phyloP scores from a whole-genome alignment of 2,329 filamentous ascomycete species.

The Botrytis paeoniae region DNA sequence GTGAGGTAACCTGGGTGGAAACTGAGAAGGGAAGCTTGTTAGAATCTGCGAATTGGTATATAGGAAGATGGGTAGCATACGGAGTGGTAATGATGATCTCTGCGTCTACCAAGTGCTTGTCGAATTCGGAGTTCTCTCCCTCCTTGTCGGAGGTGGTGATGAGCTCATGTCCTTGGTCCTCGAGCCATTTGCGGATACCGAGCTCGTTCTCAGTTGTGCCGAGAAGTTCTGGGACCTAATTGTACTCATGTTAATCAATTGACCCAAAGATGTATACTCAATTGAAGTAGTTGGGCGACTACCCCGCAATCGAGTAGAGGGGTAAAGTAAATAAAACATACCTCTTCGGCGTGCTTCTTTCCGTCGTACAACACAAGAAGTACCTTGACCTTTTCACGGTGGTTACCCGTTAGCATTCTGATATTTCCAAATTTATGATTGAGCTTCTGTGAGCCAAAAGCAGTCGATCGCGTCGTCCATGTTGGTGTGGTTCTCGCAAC shows the following conservation, averaged over 20 bases:
- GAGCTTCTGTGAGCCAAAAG: constrained; percentile 4
- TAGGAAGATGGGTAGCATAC: constrained; percentile 47
- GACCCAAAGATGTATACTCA: background rate
- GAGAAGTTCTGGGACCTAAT: constrained; percentile 65
- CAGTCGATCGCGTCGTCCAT: constrained; percentile 4
- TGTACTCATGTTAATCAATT: constrained; percentile 12
- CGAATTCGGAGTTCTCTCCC: constrained; percentile 86
- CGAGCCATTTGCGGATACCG: constrained; percentile 94
- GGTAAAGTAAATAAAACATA: constrained; percentile 23
- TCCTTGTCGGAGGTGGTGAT: constrained; percentile 99
- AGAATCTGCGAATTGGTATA: background rate
- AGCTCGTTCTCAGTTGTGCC: constrained; percentile 99
- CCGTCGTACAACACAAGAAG: constrained; percentile 90
- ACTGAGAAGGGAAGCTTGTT: constrained; percentile 44
- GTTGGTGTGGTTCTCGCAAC: constrained; percentile 27
- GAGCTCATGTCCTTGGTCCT: constrained; percentile 93
- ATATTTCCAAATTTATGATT: constrained; percentile 31
- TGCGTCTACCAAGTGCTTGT: constrained; percentile 92
- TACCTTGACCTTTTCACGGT: constrained; percentile 76
- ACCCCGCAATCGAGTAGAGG: constrained; percentile 10
- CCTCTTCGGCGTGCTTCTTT: constrained; percentile 81
- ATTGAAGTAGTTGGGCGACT: constrained; percentile 22
- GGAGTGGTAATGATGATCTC: constrained; percentile 99
- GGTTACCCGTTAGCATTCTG: constrained; percentile 36
- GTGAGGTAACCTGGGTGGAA: constrained; percentile 99